Base-by-base conservation (phyloP, 768 basidiomycete species). In the Galerina sulciceps region DNA sequence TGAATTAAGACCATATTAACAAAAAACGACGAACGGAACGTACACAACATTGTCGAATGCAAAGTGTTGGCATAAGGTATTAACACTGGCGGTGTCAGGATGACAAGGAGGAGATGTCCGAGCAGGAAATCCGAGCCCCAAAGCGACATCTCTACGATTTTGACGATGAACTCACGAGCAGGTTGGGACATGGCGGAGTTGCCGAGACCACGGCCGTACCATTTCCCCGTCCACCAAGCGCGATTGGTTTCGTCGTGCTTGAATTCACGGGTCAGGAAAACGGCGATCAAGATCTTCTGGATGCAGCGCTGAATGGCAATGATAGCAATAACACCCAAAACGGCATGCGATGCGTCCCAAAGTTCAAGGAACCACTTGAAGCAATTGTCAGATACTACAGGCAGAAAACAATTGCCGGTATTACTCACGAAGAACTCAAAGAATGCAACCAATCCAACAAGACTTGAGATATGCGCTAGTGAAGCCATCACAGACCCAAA, bases 141-240 rank as follows among this genome's bases (percentile, higher is more conserved):
- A 14, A 99, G 78, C 22, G 93, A 93, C 89, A 99, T 92, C 76
- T 99, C 96, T 63, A 99, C 93, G 58, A 96, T 93, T 82, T 99
- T 99, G 77, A 99, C 96, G 56, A 99, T 85, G 70, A 91, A 97
- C 81, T 99, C 97, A 71, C 97, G 89, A 56, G 93, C 94, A 34
- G 96, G 95, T 71, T 99, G 97, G 31, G 94, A 95, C 71, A 96
- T 87, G 37, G 92, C 94, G 35, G 92, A 90, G n/a, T 83, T 83
- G 13, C 96, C 96, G 17, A 99, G 81, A 26, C 94, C 93, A 58
- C 94, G 85, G 46, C 96, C 95, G 70, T 96, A 96, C 97, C 97
- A 98, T 79, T 91, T 90, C 61, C 95, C 96, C 15, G 96, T 95
- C 97, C 97, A 99, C 96, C 96, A 99, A 1, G 96, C 96, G 60